Evolutionary conservation across 441 rosid genomes (phyloP).

Genomic region (Biscutella auriculata): DNA sequence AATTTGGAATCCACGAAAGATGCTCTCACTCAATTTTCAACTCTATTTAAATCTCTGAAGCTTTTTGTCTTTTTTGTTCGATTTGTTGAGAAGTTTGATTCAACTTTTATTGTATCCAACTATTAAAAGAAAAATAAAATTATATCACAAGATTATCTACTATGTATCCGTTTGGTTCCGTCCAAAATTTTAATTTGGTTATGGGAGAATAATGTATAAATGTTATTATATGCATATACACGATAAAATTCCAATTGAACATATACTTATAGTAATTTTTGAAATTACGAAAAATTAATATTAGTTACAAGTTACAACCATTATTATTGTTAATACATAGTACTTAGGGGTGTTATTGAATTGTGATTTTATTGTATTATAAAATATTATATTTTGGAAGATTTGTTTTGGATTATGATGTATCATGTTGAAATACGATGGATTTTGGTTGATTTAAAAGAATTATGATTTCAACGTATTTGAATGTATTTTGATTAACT

Average conservation of each 20-base stretch:
- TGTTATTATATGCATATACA: neutral
- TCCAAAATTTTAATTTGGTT: neutral
- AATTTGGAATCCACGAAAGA: constrained; percentile 15
- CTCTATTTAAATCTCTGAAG: neutral
- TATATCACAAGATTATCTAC: neutral
- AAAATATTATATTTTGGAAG: too few species aligned
- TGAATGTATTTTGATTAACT: too few species aligned
- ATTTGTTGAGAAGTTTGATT: neutral
- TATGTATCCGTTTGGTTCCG: neutral
- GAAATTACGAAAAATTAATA: neutral
- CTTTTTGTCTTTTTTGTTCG: neutral
- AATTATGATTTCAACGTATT: too few species aligned
- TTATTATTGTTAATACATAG: neutral
- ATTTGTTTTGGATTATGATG: too few species aligned
- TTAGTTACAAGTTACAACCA: neutral
- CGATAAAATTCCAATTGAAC: neutral
- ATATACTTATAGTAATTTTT: neutral
- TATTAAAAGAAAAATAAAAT: neutral
- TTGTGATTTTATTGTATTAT: too few species aligned
- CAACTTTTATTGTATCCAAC: neutral
- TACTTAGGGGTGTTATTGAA: too few species aligned
- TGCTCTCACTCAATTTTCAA: constrained; percentile 8
- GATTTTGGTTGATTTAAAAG: too few species aligned
- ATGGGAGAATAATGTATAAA: neutral
- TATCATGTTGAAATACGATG: too few species aligned